Percentiles rank a stretch among this genome's conserved stretches.
These are phyloP conservation scores for Vitis hybrid DNA, from an alignment of 177 flowering plant species.

Conservation along the genomic window DNA sequence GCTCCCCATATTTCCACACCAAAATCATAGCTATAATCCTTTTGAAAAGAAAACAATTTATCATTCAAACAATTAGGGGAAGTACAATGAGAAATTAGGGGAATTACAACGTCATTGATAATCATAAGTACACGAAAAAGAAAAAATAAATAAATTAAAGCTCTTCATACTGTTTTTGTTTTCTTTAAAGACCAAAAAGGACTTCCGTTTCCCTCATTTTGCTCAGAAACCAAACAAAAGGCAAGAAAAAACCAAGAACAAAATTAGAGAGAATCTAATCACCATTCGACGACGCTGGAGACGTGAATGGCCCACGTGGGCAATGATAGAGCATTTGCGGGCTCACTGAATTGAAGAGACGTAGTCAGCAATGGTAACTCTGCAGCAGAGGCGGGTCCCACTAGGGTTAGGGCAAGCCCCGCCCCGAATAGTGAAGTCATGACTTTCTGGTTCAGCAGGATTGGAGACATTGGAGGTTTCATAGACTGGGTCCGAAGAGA, in stretches of 20 bases:
- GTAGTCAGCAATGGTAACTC: conserved; percentile 31
- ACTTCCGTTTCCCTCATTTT: neutral
- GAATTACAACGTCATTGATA: neutral
- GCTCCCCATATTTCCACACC: conserved; percentile 96
- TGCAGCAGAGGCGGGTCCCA: conserved; percentile 44
- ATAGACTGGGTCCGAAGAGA: neutral
- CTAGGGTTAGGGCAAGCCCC: conserved; percentile 34
- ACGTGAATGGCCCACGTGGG: conserved; percentile 97
- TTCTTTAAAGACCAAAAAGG: neutral
- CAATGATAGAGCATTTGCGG: conserved; percentile 83
- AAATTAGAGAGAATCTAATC: neutral
- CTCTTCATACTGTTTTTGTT: neutral
- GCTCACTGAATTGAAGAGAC: conserved; percentile 54
- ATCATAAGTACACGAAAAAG: neutral
- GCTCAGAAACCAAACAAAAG: neutral
- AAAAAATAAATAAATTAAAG: neutral
- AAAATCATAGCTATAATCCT: conserved; percentile 89
- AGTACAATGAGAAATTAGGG: neutral
- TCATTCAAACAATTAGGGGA: neutral
- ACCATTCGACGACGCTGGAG: conserved; percentile 96
- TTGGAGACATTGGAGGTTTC: neutral
- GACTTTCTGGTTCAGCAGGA: conserved; percentile 1
- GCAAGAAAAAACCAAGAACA: neutral
- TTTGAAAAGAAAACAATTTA: conserved; percentile 7
- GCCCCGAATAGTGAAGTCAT: conserved; percentile 31